Evolutionary conservation across 257 asterid genomes (phyloP).

Genomic region (Scutellaria baicalensis): DNA sequence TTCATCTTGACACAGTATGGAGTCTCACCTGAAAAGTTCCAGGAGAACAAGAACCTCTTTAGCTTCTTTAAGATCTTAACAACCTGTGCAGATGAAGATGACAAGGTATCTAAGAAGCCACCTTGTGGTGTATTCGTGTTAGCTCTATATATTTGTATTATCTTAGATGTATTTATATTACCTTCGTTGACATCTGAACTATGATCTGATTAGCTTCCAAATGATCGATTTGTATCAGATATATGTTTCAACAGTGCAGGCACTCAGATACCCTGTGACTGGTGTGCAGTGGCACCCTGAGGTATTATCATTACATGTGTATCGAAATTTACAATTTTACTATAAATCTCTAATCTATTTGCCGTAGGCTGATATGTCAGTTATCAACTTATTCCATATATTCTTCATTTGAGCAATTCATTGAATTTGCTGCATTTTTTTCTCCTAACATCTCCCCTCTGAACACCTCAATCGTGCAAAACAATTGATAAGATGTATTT

Average conservation of each 20-base stretch:
- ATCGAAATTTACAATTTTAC: neutral
- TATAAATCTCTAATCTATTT: neutral
- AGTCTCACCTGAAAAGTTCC: constrained; percentile 60
- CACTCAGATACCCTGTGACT: constrained; percentile 58
- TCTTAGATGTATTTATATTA: neutral
- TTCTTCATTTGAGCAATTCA: neutral
- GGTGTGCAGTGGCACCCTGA: constrained; percentile 90
- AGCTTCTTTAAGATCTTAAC: constrained; percentile 69
- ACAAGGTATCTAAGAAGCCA: constrained; percentile 41
- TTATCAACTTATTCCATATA: neutral
- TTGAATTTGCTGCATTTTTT: neutral
- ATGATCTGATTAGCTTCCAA: neutral
- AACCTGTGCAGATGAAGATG: constrained; percentile 46
- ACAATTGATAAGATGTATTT: neutral
- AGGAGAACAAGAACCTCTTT: constrained; percentile 29
- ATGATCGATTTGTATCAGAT: constrained; percentile 33
- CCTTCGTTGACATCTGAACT: neutral
- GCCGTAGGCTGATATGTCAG: neutral
- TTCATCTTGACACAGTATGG: constrained; percentile 46
- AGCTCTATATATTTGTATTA: neutral
- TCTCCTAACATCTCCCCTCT: neutral
- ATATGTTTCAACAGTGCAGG: constrained; percentile 69
- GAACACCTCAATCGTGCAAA: neutral
- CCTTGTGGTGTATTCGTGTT: neutral
- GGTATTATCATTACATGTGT: constrained; percentile 26